phyloP scores from a whole-genome alignment of 176 grass and related monocot genomes.

The Areca catechu region DNA sequence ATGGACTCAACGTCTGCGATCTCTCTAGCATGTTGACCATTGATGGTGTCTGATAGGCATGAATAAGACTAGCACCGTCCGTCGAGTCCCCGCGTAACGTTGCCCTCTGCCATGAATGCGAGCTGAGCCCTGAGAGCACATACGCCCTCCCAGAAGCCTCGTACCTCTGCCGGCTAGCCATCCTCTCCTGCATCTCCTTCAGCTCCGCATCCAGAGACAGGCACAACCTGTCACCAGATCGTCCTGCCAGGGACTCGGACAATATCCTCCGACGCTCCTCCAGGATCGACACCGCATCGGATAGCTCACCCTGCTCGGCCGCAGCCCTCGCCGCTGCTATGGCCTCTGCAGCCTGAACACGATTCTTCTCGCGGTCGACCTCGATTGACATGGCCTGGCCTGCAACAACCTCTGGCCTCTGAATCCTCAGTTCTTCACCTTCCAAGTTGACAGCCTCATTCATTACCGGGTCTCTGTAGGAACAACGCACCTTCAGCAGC shows the following conservation, averaged over 20 bases:
- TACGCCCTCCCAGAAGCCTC: slow-evolving; percentile 71
- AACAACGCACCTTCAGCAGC: slow-evolving; percentile 51
- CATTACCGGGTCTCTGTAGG: slow-evolving; percentile 60
- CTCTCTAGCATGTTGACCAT: slow-evolving; percentile 45
- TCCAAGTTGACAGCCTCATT: slow-evolving; percentile 47
- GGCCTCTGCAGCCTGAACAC: slow-evolving; percentile 45
- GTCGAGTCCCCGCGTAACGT: slow-evolving; percentile 63
- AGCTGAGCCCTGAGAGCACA: slow-evolving; percentile 79
- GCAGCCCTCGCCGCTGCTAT: slow-evolving; percentile 50
- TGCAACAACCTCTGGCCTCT: slow-evolving; percentile 20
- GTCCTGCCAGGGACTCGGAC: slow-evolving; percentile 39
- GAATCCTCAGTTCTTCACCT: slow-evolving; percentile 46
- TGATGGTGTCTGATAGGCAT: slow-evolving; percentile 39
- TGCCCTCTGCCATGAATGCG: slow-evolving; percentile 90
- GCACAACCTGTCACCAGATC: slow-evolving; percentile 53
- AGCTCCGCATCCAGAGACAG: slow-evolving; percentile 67
- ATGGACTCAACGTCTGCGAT: slow-evolving; percentile 25
- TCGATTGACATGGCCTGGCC: slow-evolving; percentile 47
- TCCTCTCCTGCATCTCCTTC: slow-evolving; percentile 90
- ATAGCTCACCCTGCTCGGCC: slow-evolving; percentile 61
- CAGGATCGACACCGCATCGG: slow-evolving; percentile 58
- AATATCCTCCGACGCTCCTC: slow-evolving; percentile 46
- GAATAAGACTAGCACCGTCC: slow-evolving; percentile 13
- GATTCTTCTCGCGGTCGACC: slow-evolving; percentile 78
- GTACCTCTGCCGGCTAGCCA: slow-evolving; percentile 60